Percentiles rank a stretch among this genome's conserved stretches.
These are phyloP conservation scores for Cordyceps cicadae DNA, from an alignment of 2,329 filamentous ascomycete genomes.

Conservation along the genomic window DNA sequence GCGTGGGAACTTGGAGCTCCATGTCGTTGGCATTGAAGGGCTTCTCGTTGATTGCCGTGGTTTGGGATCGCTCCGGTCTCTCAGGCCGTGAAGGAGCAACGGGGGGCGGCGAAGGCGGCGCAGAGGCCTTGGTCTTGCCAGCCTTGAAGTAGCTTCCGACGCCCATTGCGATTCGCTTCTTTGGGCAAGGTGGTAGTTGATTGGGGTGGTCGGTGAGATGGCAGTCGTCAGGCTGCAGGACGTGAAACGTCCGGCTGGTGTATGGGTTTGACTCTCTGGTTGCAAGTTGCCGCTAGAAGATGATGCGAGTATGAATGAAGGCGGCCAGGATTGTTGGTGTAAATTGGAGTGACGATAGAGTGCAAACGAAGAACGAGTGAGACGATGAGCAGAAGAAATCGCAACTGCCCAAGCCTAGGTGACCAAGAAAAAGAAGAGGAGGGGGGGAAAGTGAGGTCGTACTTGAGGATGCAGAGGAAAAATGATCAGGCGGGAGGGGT, in stretches of 20 bases:
- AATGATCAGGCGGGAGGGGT: background rate
- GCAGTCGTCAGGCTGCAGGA: conserved; percentile 7
- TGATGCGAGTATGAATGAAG: background rate
- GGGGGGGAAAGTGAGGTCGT: background rate
- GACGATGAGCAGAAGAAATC: background rate
- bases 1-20: conserved; percentile 41
- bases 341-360: background rate
- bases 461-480: background rate
- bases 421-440: background rate
- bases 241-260: background rate
- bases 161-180: conserved; percentile 40
- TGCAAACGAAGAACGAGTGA: background rate
- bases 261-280: background rate
- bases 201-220: background rate
- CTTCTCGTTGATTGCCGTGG: conserved; percentile 30
- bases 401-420: background rate
- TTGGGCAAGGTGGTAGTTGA: background rate
- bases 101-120: conserved; percentile 4
- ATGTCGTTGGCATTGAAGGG: conserved; percentile 31
- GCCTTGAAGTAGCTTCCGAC: conserved; percentile 56
- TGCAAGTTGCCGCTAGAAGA: background rate
- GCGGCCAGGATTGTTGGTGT: background rate
- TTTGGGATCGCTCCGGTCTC: conserved; percentile 18
- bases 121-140: conserved; percentile 17
- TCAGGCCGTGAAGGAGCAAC: conserved; percentile 15